Evolutionary conservation across 192 early-diverging fungal species (phyloP), one percentile per base, ranked within the genome.

Genomic region (Coemansia umbellata): DNA sequence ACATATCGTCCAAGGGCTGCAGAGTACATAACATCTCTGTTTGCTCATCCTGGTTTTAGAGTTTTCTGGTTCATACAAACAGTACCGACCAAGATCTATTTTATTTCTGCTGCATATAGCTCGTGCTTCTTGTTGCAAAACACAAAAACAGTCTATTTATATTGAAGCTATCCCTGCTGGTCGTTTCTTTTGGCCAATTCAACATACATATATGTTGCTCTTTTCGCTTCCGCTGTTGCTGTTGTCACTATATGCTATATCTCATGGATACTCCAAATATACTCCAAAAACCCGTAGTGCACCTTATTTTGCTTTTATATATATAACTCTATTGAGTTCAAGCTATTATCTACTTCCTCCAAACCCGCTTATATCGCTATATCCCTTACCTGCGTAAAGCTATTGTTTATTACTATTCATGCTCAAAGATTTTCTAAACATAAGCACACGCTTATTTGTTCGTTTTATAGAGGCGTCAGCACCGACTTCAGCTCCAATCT

Each of bases 351-450:
- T 40, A 21, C 42, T 40, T 22, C 41, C 60, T 4, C 44, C 36
- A 22, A 45, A 36, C 14, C 58, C 50, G 18, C 26, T 31, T 28
- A 53, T 48, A 61, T 30, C 54, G 19, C 13, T 5, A 14, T 11
- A 8, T 14, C n/a, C 19, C 13, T 52, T 14, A 8, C 15, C 21
- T n/a, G n/a, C 2, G 1, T 21, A 41, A 1, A 21, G 7, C 18
- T 3, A 13, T 18, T 21, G 18, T 21, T 21, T 41, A 21, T 22
- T 24, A 27, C 3, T 24, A 13, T 63, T 55, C 23, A 55, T 63
- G 61, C 39, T 63, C 22, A 55, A 26, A 31, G 61, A 55, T 23
- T 50, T 23, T 7, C 15, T 47, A 24, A 33, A 18, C 22, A 9
- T 33, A 37, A 55, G 37, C 28, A 48, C 26, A 41, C 23, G 15